Base-by-base conservation (phyloP, 208 protist genomes). In the Angomonas ambiguus region DNA sequence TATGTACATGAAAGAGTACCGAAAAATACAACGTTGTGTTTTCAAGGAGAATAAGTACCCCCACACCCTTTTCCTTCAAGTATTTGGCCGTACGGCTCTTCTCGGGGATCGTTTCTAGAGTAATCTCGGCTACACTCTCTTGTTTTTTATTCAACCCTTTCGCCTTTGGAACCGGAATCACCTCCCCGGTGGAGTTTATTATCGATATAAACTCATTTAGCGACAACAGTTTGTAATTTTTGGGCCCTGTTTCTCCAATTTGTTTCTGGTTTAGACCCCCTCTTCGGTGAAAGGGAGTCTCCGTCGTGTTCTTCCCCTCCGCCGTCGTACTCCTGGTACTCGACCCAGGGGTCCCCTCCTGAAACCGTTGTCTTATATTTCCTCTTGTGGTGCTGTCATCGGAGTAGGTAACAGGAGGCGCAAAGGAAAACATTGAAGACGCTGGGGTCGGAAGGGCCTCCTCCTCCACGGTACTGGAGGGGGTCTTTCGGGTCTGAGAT, bases 11-110 rank as follows among this genome's bases (percentile, higher is more conserved):
- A 41, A 71, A 57, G 2, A 79, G 69, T 0, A 83, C 33, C 1
- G 61, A 61, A 42, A 83, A 87, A 57, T 62, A 83, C 0, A 72
- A 30, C 57, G 71, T 77, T 41, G 69, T 53, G 3, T 68, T 33
- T 51, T 51, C 45, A 38, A 74, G 61, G 2, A 80, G 45, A 0
- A 87, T 55, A 25, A 87, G 49, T 11, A 87, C 78, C 0, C 57
- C 71, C 1, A 87, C 74, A 28, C 68, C 22, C 11, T 6, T 27
- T 24, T 63, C 58, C 16, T 34, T 11, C 32, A 63, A 24, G 10
- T 58, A 20, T 8, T 25, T 34, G 5, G 18, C 20, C 4, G 24
- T 5, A n/a, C 18, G 8, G 35, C 35, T 41, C 35, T 41, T 41
- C 13, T 41, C 35, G 13, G 35, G 13, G 13, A 41, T 41, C 35